Evolutionary conservation across 306 rosid genomes (phyloP).

Genomic region (Canavalia gladiata): DNA sequence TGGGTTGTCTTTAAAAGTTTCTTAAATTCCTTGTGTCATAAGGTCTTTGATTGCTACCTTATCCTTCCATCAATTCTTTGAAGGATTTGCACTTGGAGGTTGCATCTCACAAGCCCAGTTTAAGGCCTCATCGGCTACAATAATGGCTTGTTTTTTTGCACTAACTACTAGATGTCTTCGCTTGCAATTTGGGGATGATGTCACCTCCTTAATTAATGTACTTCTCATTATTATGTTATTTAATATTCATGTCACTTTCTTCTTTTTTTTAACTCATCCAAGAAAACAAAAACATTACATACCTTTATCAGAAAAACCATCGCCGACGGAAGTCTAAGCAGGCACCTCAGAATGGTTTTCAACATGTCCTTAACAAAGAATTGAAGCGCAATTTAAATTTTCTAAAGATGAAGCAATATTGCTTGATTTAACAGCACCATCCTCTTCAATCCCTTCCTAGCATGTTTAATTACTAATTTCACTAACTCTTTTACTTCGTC

Average conservation of each 20-base stretch:
- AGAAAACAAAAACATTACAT: not conserved
- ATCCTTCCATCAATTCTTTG: slow-evolving; percentile 96
- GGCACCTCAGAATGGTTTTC: slow-evolving; percentile 39
- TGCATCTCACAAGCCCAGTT: slow-evolving; percentile 58
- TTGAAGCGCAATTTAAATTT: slow-evolving; percentile 45
- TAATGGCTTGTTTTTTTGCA: slow-evolving; percentile 91
- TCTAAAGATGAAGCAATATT: slow-evolving; percentile 30
- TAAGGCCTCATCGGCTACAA: slow-evolving; percentile 58
- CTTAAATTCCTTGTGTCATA: slow-evolving; percentile 89
- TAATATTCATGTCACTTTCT: too few relatives aligned
- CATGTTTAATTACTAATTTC: too few relatives aligned
- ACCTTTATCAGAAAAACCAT: slow-evolving; percentile 71
- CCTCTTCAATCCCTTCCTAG: slow-evolving; percentile 19
- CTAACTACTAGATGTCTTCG: slow-evolving; percentile 84
- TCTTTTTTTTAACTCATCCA: not conserved
- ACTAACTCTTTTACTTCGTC: too few relatives aligned
- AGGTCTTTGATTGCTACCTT: slow-evolving; percentile 87
- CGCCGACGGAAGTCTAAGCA: slow-evolving; percentile 39
- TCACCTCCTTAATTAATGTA: not conserved
- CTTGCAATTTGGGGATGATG: slow-evolving; percentile 91
- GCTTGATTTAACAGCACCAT: not conserved
- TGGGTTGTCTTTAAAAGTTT: slow-evolving; percentile 62
- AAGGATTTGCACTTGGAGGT: slow-evolving; percentile 98
- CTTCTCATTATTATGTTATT: too few relatives aligned
- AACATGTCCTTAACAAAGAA: slow-evolving; percentile 52